phyloP scores from a whole-genome alignment of 306 rosid genomes.

The Pyrus communis region DNA sequence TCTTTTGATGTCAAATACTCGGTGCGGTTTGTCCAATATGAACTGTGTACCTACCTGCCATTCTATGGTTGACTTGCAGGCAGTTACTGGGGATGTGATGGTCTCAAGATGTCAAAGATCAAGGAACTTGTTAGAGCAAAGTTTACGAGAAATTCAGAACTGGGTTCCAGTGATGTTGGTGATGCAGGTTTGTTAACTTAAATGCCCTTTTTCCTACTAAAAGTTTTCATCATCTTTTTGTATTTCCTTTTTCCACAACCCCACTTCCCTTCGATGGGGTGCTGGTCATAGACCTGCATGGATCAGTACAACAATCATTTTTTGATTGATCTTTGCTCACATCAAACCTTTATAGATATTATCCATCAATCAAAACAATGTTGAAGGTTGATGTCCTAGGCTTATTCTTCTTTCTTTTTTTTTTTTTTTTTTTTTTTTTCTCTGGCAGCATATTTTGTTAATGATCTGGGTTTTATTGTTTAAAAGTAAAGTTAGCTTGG shows the following conservation, averaged over 20 bases:
- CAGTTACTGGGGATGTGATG: slow-evolving; percentile 52
- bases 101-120: slow-evolving; percentile 47
- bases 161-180: slow-evolving; percentile 65
- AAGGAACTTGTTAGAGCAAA: slow-evolving; percentile 42
- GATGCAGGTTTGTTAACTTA: slow-evolving; percentile 50
- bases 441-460: background rate
- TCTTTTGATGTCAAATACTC: background rate
- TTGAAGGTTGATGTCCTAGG: slow-evolving; percentile 5
- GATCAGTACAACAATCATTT: background rate
- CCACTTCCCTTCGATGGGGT: background rate
- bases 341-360: background rate
- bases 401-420: background rate
- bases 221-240: background rate
- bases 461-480: background rate
- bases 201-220: background rate
- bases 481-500: background rate
- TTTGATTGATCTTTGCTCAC: background rate
- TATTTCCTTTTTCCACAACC: background rate
- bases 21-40: background rate
- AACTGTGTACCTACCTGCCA: background rate
- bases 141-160: slow-evolving; percentile 49
- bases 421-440: background rate
- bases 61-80: slow-evolving; percentile 38
- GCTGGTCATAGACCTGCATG: background rate
- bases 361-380: background rate